Evolutionary conservation across 176 grass and related monocot genomes (phyloP).

Genomic region (Tillandsia leiboldiana): DNA sequence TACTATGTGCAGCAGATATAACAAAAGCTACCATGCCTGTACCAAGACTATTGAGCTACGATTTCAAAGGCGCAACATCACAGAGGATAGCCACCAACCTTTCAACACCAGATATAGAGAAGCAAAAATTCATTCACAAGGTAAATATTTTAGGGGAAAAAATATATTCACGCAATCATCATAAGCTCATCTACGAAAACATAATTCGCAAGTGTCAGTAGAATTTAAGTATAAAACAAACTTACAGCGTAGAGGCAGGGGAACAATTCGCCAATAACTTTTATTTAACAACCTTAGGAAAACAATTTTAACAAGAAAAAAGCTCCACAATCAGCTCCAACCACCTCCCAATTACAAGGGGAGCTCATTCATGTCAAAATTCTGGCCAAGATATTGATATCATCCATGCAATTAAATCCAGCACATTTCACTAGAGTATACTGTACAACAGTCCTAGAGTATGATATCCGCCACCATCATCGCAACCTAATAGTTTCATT

Average conservation of each 20-base stretch:
- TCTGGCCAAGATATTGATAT: background rate
- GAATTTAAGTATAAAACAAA: background rate
- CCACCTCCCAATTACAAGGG: background rate
- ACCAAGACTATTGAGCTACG: too few relatives aligned
- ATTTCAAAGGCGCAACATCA: background rate
- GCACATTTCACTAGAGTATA: background rate
- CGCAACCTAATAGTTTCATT: constrained; percentile 47
- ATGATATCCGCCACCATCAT: constrained; percentile 15
- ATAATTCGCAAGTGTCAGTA: too few relatives aligned
- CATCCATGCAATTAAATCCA: background rate
- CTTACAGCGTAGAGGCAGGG: background rate
- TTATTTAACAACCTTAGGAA: background rate
- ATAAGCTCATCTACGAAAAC: too few relatives aligned
- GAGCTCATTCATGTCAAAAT: background rate
- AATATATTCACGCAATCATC: background rate
- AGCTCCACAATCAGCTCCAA: background rate
- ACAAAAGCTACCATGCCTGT: too few relatives aligned
- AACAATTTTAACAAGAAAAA: background rate
- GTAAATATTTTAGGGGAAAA: background rate
- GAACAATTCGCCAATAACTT: background rate
- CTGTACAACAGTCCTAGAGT: background rate
- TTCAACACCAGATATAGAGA: background rate
- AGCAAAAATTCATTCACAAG: background rate
- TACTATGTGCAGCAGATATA: too few relatives aligned
- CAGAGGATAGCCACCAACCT: background rate